A percentile compares a stretch with the other conserved stretches of the same genome.
Conservation (phyloP, 768 basidiomycete species). For the Podaxis sp. region DNA sequence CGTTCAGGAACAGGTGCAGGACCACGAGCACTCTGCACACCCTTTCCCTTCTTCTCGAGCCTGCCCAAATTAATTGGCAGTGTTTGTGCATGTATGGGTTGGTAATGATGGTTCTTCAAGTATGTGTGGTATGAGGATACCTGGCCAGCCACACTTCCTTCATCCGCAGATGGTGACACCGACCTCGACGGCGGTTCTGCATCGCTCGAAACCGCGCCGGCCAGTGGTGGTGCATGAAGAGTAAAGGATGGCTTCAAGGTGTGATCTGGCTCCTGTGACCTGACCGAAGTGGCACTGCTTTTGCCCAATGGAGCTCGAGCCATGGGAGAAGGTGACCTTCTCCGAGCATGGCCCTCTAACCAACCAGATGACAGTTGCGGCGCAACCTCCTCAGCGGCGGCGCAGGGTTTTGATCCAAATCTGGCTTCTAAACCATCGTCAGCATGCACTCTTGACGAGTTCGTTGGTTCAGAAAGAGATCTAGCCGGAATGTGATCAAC, state of each 20-base stretch:
- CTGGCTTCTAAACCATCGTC: neutral
- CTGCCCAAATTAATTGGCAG: neutral
- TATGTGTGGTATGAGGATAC: conserved; percentile 8
- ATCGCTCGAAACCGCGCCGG: conserved; percentile 20
- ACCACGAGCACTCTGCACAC: neutral
- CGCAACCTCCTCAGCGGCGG: neutral
- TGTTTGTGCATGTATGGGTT: neutral
- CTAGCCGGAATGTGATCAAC: neutral
- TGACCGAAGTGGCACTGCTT: neutral
- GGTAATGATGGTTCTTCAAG: conserved; percentile 8
- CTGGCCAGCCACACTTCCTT: conserved; percentile 11
- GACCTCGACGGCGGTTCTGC: conserved; percentile 21
- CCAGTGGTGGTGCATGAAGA: conserved; percentile 10
- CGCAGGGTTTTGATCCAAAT: neutral
- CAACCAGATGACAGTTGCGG: neutral
- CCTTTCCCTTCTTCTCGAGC: neutral
- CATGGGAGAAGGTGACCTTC: conserved; percentile 7
- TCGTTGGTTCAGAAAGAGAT: neutral
- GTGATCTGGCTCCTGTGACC: neutral
- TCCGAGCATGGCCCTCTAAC: neutral
- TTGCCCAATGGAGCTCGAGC: neutral
- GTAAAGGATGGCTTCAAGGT: conserved; percentile 1
- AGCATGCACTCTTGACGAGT: neutral
- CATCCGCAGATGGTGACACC: conserved; percentile 15
- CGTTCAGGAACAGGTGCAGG: neutral